phyloP scores from a whole-genome alignment of 495 filamentous ascomycete species.

The Penicillium bovifimosum region DNA sequence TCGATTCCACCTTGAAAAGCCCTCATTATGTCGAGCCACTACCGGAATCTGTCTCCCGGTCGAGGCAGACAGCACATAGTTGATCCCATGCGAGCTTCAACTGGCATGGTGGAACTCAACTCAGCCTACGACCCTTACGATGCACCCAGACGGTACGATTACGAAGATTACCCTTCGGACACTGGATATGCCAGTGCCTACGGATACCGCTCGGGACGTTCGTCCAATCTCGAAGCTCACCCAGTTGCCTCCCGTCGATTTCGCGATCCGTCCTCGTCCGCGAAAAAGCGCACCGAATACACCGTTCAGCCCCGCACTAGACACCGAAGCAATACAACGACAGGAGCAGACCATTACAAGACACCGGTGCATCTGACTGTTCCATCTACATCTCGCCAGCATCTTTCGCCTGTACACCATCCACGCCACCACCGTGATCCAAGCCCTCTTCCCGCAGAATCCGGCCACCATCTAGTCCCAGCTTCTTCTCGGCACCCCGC shows the following conservation, averaged over 20 bases:
- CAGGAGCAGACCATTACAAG: slow-evolving; percentile 25
- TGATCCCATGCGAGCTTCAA: slow-evolving; percentile 44
- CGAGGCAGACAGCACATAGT: slow-evolving; percentile 26
- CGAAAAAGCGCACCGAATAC: slow-evolving; percentile 41
- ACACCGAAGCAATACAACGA: slow-evolving; percentile 35
- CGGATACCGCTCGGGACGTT: slow-evolving; percentile 21
- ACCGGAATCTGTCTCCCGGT: slow-evolving; percentile 30
- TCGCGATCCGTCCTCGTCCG: slow-evolving; percentile 27
- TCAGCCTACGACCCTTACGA: slow-evolving; percentile 37
- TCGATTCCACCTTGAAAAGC: not conserved
- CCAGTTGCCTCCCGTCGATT: slow-evolving; percentile 33
- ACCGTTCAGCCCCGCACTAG: slow-evolving; percentile 34
- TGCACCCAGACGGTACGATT: slow-evolving; percentile 22
- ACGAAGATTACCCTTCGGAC: slow-evolving; percentile 34
- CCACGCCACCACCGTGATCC: slow-evolving; percentile 24
- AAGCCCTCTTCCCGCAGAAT: slow-evolving; percentile 27
- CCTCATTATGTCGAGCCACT: slow-evolving; percentile 14
- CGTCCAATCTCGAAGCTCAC: slow-evolving; percentile 32
- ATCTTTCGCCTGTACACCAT: slow-evolving; percentile 26
- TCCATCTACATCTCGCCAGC: slow-evolving; percentile 19
- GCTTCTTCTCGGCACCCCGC: slow-evolving; percentile 22
- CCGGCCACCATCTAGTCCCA: slow-evolving; percentile 28
- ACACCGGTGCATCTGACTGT: slow-evolving; percentile 24
- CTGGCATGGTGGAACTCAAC: slow-evolving; percentile 39
- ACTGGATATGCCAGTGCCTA: slow-evolving; percentile 29